phyloP scores from a whole-genome alignment of 495 filamentous ascomycete species.

The Xylaria longipes region DNA sequence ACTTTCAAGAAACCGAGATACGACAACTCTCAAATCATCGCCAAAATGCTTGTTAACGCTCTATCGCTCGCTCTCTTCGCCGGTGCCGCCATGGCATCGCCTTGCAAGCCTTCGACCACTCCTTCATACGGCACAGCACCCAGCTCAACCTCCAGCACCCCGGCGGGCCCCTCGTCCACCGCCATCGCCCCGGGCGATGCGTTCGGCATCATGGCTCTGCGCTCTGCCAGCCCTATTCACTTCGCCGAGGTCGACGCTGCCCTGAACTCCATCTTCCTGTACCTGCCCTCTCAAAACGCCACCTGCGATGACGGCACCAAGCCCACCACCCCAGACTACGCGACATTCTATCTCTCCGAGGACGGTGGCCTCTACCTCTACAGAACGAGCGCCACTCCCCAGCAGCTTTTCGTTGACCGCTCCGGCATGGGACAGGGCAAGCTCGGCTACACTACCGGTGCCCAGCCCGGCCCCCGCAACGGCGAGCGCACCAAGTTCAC shows the following conservation, averaged over 20 bases:
- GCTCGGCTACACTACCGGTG: constrained; percentile 56
- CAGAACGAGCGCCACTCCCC: constrained; percentile 44
- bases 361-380: constrained; percentile 57
- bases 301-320: constrained; percentile 50
- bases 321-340: constrained; percentile 32
- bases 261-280: constrained; percentile 51
- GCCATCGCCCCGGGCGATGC: constrained; percentile 29
- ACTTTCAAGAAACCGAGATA: not conserved
- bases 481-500: constrained; percentile 54
- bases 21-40: not conserved
- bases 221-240: constrained; percentile 55
- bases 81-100: constrained; percentile 19
- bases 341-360: constrained; percentile 55
- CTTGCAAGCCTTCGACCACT: not conserved
- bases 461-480: constrained; percentile 44
- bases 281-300: constrained; percentile 50
- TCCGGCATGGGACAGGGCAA: constrained; percentile 63
- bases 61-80: constrained; percentile 6
- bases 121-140: constrained; percentile 11
- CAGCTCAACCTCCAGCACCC: not conserved
- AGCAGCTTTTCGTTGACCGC: constrained; percentile 58
- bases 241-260: constrained; percentile 50
- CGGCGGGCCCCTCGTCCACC: constrained; percentile 4
- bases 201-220: constrained; percentile 57
- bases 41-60: constrained; percentile 18